A percentile compares a stretch with the other conserved stretches of the same genome.
Evolutionary conservation across 441 rosid species (phyloP).

Genomic region (Gossypium trilobum): DNA sequence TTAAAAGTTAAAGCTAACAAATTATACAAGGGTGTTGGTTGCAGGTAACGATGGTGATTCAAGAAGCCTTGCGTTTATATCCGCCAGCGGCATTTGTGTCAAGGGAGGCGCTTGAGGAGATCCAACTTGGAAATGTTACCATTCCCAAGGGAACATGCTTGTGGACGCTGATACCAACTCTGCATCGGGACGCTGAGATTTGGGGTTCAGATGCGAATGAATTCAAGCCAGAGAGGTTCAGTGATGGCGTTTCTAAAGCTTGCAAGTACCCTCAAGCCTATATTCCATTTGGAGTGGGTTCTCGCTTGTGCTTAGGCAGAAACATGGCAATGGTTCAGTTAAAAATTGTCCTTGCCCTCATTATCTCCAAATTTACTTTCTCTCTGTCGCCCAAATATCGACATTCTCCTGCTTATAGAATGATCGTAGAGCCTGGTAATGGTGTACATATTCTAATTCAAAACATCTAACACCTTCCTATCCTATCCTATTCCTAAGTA

Average conservation of each 20-base stretch:
- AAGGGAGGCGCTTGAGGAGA: conserved; percentile 49
- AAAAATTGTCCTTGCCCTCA: conserved; percentile 37
- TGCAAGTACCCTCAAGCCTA: conserved; percentile 55
- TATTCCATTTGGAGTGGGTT: conserved; percentile 53
- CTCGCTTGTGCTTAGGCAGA: conserved; percentile 52
- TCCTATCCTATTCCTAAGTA: neutral
- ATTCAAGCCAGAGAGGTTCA: conserved; percentile 57
- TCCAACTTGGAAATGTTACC: conserved; percentile 32
- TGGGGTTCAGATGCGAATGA: conserved; percentile 55
- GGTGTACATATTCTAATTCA: conserved; percentile 32
- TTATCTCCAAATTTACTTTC: conserved; percentile 18
- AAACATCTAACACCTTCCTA: conserved; percentile 18
- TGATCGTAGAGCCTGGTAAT: conserved; percentile 51
- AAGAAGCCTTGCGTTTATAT: conserved; percentile 47
- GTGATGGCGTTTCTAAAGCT: conserved; percentile 42
- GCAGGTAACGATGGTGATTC: conserved; percentile 51
- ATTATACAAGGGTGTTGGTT: neutral
- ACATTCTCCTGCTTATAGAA: conserved; percentile 42
- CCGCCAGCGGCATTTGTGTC: conserved; percentile 53
- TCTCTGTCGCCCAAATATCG: conserved; percentile 39
- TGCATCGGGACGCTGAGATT: conserved; percentile 46
- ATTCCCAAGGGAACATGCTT: conserved; percentile 44
- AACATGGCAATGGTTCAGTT: conserved; percentile 49
- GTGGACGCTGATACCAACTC: conserved; percentile 50
- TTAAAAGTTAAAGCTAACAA: neutral